These are phyloP conservation scores for Apophysomyces elegans DNA, from an alignment of 371 early-diverging fungal species.

Conservation along the genomic window DNA sequence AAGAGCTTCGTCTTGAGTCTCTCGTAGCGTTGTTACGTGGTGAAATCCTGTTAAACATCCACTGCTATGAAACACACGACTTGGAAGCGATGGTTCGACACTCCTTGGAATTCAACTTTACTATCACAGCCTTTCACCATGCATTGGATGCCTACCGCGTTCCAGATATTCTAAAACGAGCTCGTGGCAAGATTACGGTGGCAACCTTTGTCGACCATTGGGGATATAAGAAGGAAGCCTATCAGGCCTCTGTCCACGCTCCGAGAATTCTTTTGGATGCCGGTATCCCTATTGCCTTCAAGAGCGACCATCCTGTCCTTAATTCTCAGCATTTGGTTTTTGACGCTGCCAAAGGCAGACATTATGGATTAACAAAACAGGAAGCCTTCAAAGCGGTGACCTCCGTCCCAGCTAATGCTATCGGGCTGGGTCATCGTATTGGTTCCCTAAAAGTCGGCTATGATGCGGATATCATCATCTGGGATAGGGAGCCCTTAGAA, in stretches of 20 bases:
- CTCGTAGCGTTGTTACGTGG: constrained; percentile 73
- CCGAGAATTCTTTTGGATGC: constrained; percentile 68
- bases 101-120: constrained; percentile 77
- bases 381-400: constrained; percentile 71
- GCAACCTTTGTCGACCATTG: constrained; percentile 74
- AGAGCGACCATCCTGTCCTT: constrained; percentile 78
- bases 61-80: constrained; percentile 76
- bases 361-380: constrained; percentile 67
- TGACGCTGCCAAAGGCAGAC: constrained; percentile 74
- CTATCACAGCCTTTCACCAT: constrained; percentile 81
- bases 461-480: constrained; percentile 80
- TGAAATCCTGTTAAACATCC: constrained; percentile 73
- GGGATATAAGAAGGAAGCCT: constrained; percentile 82
- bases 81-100: constrained; percentile 77
- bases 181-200: constrained; percentile 64
- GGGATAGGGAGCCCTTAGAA: constrained; percentile 65
- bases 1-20: constrained; percentile 62
- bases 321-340: constrained; percentile 72
- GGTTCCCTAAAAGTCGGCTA: constrained; percentile 69
- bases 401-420: constrained; percentile 68
- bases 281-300: constrained; percentile 72
- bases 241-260: constrained; percentile 59
- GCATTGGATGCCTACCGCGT: constrained; percentile 80
- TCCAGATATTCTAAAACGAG: constrained; percentile 67
- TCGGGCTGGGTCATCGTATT: constrained; percentile 74